Base-by-base conservation (phyloP, 2,329 filamentous ascomycete genomes). In the Zasmidium angulare region DNA sequence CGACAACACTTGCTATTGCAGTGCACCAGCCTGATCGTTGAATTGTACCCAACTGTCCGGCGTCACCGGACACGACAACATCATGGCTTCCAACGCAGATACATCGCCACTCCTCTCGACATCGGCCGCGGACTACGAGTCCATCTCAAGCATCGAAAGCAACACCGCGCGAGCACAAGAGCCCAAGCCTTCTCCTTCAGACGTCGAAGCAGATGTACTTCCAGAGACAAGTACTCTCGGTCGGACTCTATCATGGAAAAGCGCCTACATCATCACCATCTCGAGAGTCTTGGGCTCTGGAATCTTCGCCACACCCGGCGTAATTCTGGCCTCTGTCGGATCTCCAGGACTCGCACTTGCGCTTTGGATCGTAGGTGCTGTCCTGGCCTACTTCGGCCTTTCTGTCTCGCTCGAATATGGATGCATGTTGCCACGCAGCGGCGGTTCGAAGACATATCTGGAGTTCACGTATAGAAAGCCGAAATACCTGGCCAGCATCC, bases 291-390 rank as follows among this genome's bases (percentile, higher is more conserved):
- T 90, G 26, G 87, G 87, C 12, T 87, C 82, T 66, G 88, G 87
- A 23, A 89, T 91, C 63, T 91, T 90, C 67, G 87, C 88, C 0
- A 89, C 87, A 0, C 88, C 86, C 0, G 87, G 85, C 0, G 81
- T 86, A 3, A 89, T 91, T 52, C 79, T 89, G 2, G 81, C 84
- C 40, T 82, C 84, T 0, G 84, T 86, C 1, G 89, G 89, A 1
- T 90, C 87, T 56, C 79, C 87, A 0, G 87, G 87, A 0, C 74
- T 90, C 1, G 81, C 86, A 0, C 72, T 90, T 1, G 63, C 81
- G 0, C 72, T 90, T 2, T 90, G 88, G 88, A 56, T 87, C 0
- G 72, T 84, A 0, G 88, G 87, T 0, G 84, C 86, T 0, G 65
- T 85, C 1, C 77, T 89, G 7, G 83, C 86, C 0, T 85, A 66